Evolutionary conservation across 441 rosid genomes (phyloP).

Genomic region (Erodium chrysanthum): DNA sequence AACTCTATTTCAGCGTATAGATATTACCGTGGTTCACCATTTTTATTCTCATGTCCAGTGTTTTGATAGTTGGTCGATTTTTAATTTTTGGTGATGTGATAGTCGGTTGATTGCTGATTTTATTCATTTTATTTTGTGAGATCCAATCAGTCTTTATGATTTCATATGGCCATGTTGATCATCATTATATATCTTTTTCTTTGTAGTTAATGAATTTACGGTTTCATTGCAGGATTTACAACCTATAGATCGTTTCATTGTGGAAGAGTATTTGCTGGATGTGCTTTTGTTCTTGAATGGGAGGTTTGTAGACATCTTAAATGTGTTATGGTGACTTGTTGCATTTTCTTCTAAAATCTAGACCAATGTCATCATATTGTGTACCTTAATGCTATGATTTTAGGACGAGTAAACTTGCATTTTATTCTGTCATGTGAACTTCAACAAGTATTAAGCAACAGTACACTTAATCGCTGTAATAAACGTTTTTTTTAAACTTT

Average conservation of each 20-base stretch:
- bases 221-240: slow-evolving; percentile 66
- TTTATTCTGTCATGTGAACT: too few relatives aligned
- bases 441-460: too few relatives aligned
- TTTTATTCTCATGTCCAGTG: not conserved
- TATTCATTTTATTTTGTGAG: not conserved
- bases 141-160: not conserved
- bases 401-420: not conserved
- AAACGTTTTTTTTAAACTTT: too few relatives aligned
- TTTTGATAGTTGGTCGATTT: not conserved
- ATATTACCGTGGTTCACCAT: not conserved
- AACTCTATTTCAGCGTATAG: slow-evolving; percentile 12
- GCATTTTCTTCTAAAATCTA: not conserved
- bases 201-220: not conserved
- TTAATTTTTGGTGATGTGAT: not conserved
- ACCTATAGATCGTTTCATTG: slow-evolving; percentile 85
- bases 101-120: not conserved
- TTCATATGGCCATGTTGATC: not conserved
- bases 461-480: too few relatives aligned
- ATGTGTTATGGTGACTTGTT: not conserved
- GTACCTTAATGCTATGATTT: not conserved
- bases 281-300: slow-evolving; percentile 94
- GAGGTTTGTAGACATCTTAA: slow-evolving; percentile 45
- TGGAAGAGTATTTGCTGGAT: slow-evolving; percentile 92
- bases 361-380: not conserved
- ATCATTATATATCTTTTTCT: not conserved